Base-by-base conservation (phyloP, 139 green algal species). In the Prasinococcaceae sp. region DNA sequence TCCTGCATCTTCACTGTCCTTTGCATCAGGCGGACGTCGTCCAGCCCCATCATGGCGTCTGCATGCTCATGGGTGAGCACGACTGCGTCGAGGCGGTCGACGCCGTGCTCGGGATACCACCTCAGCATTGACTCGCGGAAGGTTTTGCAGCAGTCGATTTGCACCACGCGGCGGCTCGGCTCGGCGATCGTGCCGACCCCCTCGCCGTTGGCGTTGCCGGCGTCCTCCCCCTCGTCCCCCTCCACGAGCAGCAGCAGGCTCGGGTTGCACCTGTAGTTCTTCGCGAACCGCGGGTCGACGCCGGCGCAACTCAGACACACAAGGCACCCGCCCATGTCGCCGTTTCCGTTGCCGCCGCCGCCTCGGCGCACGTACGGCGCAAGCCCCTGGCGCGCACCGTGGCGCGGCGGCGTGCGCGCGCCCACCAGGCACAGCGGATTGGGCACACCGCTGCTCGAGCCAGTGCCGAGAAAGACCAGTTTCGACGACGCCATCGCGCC, bases 61-160 rank as follows among this genome's bases (percentile, higher is more conserved):
- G 60, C 60, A 42, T 69, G 60, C 33, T 69, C 53, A 25, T 69
- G 53, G 5, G 60, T 65, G 5, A 68, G 43, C 32, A 68, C 24
- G 9, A 66, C 46, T 9, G 60, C 53, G 27, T 69, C 53, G 6
- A 69, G 55, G 14, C 12, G 22, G 19, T 35, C 45, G 5, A 69
- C 47, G 9, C 20, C 24, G 32, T 40, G 41, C 16, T 27, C 33
- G 10, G 35, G 17, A 17, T 65, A 65, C 60, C 60, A 69, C 8
- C 53, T 41, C 33, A 69, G 33, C 16, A 69, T 58, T 10, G 65
- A 30, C 52, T 69, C 60, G 6, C 53, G 40, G 19, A 69, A 69
- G 17, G 20, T 50, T 24, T 69, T 69, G 4, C 60, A 53, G 2
- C n/a, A 26, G 27, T 69, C 60, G 27, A 69, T 55, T 17, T 55